Percentiles rank a stretch among this genome's conserved stretches.
Conservation (phyloP, 2,329 filamentous ascomycete species). For the Fusarium cicatricum region DNA sequence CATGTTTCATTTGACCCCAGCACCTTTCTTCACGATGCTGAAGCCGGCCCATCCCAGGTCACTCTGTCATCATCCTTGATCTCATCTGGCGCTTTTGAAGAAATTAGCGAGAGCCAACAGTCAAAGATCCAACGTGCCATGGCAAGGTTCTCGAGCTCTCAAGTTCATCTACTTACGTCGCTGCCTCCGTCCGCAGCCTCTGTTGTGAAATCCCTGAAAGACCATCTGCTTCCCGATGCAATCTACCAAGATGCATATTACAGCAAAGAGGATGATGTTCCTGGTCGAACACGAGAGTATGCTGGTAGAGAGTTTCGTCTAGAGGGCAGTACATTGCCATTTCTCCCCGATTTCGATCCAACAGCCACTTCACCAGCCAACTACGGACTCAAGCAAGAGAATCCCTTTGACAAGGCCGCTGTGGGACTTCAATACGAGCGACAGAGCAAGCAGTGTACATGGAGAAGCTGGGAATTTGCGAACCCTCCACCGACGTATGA, state of each 20-base stretch:
- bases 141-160: conserved; percentile 9
- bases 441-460: conserved; percentile 61
- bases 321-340: conserved; percentile 77
- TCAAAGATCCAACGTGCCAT: conserved; percentile 28
- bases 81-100: conserved; percentile 16
- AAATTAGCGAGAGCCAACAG: conserved; percentile 8
- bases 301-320: conserved; percentile 86
- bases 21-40: conserved; percentile 9
- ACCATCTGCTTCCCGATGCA: conserved; percentile 62
- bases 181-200: conserved; percentile 41
- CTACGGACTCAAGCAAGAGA: conserved; percentile 60
- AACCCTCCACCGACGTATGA: conserved; percentile 72
- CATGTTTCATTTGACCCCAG: conserved; percentile 35
- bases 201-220: conserved; percentile 36
- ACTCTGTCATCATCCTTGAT: conserved; percentile 21
- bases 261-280: conserved; percentile 83
- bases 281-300: conserved; percentile 79
- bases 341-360: conserved; percentile 79
- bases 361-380: conserved; percentile 63
- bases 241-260: conserved; percentile 90
- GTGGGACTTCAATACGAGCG: conserved; percentile 60
- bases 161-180: conserved; percentile 37
- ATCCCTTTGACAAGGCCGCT: conserved; percentile 58
- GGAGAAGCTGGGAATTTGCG: conserved; percentile 77
- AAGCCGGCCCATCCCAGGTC: conserved; percentile 7